A percentile compares a stretch with the other conserved stretches of the same genome.
These are phyloP conservation scores for Oryza nivara DNA, from an alignment of 176 grass and related monocot genomes.

Conservation along the genomic window DNA sequence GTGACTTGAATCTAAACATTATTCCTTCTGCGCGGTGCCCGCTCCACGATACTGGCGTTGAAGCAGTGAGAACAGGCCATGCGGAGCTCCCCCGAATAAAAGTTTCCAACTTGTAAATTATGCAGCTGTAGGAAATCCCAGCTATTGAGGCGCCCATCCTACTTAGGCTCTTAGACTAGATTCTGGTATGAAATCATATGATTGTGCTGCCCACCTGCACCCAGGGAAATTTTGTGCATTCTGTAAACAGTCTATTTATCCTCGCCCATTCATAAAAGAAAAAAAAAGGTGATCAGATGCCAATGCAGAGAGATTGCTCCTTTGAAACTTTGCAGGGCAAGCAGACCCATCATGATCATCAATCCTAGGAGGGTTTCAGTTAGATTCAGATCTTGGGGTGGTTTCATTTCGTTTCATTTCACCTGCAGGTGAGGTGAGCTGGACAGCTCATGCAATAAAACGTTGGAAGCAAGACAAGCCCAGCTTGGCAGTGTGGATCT, in stretches of 20 bases:
- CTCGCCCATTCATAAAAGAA: slow-evolving; percentile 10
- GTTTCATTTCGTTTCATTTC: background rate
- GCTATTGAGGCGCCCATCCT: background rate
- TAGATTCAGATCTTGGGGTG: slow-evolving; percentile 42
- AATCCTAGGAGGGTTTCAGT: slow-evolving; percentile 1
- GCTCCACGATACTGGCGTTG: background rate
- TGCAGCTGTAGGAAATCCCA: slow-evolving; percentile 32
- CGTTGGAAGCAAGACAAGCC: slow-evolving; percentile 32
- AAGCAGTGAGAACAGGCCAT: slow-evolving; percentile 24
- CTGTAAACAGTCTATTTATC: slow-evolving; percentile 4
- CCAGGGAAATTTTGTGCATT: slow-evolving; percentile 23
- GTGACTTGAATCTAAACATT: background rate
- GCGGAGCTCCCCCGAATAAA: slow-evolving; percentile 19
- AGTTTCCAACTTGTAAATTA: slow-evolving; percentile 46
- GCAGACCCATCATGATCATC: slow-evolving; percentile 30
- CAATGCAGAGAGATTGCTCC: background rate
- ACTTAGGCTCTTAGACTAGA: slow-evolving; percentile 22
- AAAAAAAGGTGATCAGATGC: background rate
- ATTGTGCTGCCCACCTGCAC: slow-evolving; percentile 1
- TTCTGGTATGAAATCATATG: background rate
- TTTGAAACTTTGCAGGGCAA: background rate
- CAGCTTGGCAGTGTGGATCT: slow-evolving; percentile 37
- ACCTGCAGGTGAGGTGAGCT: slow-evolving; percentile 28
- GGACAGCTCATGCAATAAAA: slow-evolving; percentile 25
- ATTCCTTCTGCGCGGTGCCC: background rate